A percentile compares a stretch with the other conserved stretches of the same genome.
Conservation (phyloP, 2,329 filamentous ascomycete species). For the Fusarium mexicanum region DNA sequence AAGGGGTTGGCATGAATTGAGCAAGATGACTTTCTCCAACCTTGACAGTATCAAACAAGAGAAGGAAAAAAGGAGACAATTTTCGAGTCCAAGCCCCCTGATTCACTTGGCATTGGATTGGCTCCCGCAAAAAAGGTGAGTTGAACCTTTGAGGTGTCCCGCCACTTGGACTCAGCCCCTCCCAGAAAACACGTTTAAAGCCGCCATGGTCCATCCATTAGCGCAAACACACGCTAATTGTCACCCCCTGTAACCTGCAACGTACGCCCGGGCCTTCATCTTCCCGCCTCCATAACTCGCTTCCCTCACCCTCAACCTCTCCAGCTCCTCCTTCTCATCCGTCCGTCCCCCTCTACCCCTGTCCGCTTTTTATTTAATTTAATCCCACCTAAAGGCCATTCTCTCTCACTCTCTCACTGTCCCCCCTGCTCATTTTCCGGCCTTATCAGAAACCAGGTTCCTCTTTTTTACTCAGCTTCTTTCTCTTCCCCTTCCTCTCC, state of each 20-base stretch:
- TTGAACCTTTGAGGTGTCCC: neutral
- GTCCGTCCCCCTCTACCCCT: neutral
- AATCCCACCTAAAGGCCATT: slow-evolving; percentile 14
- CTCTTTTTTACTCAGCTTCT: slow-evolving; percentile 26
- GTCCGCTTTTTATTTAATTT: slow-evolving; percentile 36
- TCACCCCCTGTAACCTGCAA: slow-evolving; percentile 2
- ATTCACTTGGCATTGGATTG: slow-evolving; percentile 23
- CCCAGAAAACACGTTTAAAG: slow-evolving; percentile 20
- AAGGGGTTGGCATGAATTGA: slow-evolving; percentile 7
- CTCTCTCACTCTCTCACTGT: neutral
- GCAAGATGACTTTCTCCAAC: neutral
- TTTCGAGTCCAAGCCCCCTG: slow-evolving; percentile 6
- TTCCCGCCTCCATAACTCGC: slow-evolving; percentile 25
- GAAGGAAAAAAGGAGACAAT: neutral
- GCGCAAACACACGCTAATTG: neutral
- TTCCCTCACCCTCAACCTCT: neutral
- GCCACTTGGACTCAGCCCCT: slow-evolving; percentile 12
- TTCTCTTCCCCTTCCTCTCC: slow-evolving; percentile 4
- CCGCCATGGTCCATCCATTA: neutral
- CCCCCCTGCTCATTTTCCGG: slow-evolving; percentile 19
- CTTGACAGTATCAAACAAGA: neutral
- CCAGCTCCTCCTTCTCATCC: slow-evolving; percentile 2
- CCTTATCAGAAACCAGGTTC: slow-evolving; percentile 31
- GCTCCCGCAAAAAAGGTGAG: neutral
- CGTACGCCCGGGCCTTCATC: slow-evolving; percentile 18